These are phyloP conservation scores for Schizosaccharomyces octosporus DNA, from an alignment of 805 yeast genomes.

Conservation along the genomic window DNA sequence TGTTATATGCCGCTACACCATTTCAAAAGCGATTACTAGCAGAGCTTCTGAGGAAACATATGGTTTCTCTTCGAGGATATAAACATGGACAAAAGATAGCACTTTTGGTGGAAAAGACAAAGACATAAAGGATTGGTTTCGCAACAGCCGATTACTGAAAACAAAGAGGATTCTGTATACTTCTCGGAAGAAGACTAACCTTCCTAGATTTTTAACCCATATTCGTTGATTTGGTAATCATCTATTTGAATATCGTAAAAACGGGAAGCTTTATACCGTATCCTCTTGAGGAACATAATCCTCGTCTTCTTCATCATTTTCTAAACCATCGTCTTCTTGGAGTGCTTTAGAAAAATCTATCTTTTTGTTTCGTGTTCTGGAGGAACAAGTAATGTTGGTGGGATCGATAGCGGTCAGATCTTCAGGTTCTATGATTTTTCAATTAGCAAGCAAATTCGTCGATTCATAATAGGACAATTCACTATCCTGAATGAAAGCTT, in stretches of 20 bases:
- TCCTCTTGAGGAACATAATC: background rate
- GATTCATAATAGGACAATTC: too few species aligned
- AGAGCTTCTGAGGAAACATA: constrained; percentile 11
- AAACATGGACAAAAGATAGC: background rate
- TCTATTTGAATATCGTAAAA: too few species aligned
- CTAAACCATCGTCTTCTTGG: background rate
- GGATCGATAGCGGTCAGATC: background rate
- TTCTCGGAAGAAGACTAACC: too few species aligned
- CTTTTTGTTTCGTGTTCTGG: background rate
- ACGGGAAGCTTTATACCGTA: background rate
- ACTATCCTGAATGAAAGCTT: background rate
- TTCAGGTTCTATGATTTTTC: background rate
- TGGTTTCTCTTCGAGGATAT: constrained; percentile 4
- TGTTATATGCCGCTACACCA: constrained; percentile 12
- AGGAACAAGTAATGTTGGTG: background rate
- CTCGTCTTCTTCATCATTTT: background rate
- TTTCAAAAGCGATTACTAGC: constrained; percentile 12
- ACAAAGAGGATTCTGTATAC: background rate
- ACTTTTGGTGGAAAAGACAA: background rate
- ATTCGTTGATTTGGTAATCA: too few species aligned
- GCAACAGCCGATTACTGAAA: background rate
- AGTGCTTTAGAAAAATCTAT: background rate
- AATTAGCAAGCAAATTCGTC: background rate
- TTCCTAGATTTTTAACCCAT: too few species aligned
- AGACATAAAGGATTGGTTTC: background rate